Evolutionary conservation across 2,329 filamentous ascomycete species (phyloP).

Genomic region (Onygenales sp.): DNA sequence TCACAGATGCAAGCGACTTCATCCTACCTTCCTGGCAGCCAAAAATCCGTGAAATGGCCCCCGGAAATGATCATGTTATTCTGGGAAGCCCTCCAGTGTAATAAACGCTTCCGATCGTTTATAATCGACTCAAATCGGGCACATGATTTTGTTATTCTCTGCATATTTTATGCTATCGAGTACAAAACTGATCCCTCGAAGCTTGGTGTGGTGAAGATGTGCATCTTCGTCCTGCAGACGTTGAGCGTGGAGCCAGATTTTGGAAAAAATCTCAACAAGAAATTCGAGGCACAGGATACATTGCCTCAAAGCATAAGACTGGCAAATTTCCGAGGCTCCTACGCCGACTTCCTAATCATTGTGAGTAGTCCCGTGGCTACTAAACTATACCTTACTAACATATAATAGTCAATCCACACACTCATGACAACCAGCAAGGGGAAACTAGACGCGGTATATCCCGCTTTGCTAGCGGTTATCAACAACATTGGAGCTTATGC

Average conservation of each 20-base stretch:
- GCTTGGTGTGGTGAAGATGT: conserved; percentile 91
- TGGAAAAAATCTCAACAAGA: conserved; percentile 79
- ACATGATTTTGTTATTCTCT: conserved; percentile 83
- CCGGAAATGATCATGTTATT: conserved; percentile 96
- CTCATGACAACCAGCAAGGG: conserved; percentile 88
- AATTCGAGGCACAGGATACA: conserved; percentile 80
- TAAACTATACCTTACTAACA: conserved; percentile 16
- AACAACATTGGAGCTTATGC: conserved; percentile 86
- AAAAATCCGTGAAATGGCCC: conserved; percentile 72
- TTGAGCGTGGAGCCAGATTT: conserved; percentile 89
- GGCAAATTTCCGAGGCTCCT: conserved; percentile 74
- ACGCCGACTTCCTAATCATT: conserved; percentile 88
- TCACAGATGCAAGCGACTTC: conserved; percentile 66
- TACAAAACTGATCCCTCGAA: conserved; percentile 77
- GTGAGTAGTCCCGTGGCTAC: conserved; percentile 40
- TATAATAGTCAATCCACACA: conserved; percentile 68
- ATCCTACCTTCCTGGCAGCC: conserved; percentile 79
- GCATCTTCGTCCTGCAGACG: conserved; percentile 91
- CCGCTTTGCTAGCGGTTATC: conserved; percentile 80
- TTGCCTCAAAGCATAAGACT: conserved; percentile 74
- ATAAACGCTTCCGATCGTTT: conserved; percentile 92
- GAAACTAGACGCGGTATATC: conserved; percentile 82
- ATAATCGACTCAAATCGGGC: conserved; percentile 92
- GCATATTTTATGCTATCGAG: conserved; percentile 87
- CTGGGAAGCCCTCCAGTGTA: conserved; percentile 95